These are phyloP conservation scores for Sanghuangporus sanghuang DNA, from an alignment of 1,284 basidiomycete species.

Conservation along the genomic window DNA sequence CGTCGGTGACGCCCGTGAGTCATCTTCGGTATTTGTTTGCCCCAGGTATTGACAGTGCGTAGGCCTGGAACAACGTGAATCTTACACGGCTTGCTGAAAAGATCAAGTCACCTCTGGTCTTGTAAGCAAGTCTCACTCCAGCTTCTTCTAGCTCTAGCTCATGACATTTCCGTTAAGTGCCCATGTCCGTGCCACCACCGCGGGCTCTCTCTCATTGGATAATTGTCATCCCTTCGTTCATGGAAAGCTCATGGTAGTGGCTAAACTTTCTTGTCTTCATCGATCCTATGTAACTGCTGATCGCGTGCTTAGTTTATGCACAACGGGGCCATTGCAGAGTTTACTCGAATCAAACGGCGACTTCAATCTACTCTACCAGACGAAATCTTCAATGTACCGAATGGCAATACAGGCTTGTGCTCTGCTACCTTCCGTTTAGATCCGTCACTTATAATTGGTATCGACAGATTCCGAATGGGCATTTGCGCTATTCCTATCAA, in stretches of 20 bases:
- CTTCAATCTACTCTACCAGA: conserved; percentile 75
- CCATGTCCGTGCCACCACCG: conserved; percentile 87
- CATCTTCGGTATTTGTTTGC: background rate
- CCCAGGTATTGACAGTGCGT: conserved; percentile 12
- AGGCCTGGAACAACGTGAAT: conserved; percentile 96
- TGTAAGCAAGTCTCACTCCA: conserved; percentile 45
- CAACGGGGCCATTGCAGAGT: conserved; percentile 85
- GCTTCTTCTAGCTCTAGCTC: conserved; percentile 3
- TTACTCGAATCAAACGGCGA: conserved; percentile 73
- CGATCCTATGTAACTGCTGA: conserved; percentile 1
- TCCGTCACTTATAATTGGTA: background rate
- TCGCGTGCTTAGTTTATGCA: conserved; percentile 78
- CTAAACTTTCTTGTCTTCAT: background rate
- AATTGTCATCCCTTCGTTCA: conserved; percentile 93
- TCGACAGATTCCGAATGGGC: conserved; percentile 88
- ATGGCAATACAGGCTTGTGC: conserved; percentile 81
- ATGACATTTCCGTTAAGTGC: conserved; percentile 43
- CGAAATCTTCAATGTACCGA: conserved; percentile 78
- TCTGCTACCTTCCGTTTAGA: background rate
- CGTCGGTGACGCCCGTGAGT: conserved; percentile 86
- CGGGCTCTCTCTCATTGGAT: conserved; percentile 81
- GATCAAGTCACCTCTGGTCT: conserved; percentile 90
- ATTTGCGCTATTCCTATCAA: conserved; percentile 86
- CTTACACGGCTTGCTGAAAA: conserved; percentile 88
- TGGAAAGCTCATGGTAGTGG: conserved; percentile 78